Conservation (phyloP, 192 early-diverging fungal genomes). For the Linnemannia zychae region DNA sequence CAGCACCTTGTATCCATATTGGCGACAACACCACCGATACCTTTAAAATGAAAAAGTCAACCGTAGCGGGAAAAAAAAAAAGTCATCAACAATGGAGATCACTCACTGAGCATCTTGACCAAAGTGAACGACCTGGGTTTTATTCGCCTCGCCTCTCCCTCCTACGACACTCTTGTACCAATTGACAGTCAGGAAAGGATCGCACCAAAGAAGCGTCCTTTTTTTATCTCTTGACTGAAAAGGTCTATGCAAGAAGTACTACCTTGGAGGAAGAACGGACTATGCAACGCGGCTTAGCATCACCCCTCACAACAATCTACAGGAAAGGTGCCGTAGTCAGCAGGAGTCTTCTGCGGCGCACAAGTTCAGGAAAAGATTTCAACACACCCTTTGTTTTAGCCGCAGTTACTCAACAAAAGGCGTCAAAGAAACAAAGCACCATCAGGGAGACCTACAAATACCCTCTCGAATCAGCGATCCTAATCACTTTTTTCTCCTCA, state of each 20-base stretch:
- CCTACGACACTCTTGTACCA: background rate
- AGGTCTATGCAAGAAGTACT: background rate
- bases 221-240: background rate
- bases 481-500: background rate
- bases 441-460: background rate
- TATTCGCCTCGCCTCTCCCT: background rate
- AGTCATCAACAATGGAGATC: constrained; percentile 2
- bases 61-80: background rate
- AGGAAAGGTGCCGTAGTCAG: too few species aligned
- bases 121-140: background rate
- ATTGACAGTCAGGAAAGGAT: background rate
- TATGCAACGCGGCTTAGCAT: too few species aligned
- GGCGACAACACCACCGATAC: background rate
- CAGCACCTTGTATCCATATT: background rate
- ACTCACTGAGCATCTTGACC: background rate
- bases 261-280: background rate
- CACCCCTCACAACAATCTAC: too few species aligned
- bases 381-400: too few species aligned
- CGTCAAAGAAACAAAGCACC: background rate
- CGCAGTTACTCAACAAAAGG: background rate
- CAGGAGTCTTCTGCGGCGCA: too few species aligned
- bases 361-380: too few species aligned
- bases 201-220: background rate
- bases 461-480: background rate
- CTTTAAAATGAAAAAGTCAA: background rate